Evolutionary conservation across 2,329 filamentous ascomycete genomes (phyloP).

Genomic region (Ceratocystis smalleyi): DNA sequence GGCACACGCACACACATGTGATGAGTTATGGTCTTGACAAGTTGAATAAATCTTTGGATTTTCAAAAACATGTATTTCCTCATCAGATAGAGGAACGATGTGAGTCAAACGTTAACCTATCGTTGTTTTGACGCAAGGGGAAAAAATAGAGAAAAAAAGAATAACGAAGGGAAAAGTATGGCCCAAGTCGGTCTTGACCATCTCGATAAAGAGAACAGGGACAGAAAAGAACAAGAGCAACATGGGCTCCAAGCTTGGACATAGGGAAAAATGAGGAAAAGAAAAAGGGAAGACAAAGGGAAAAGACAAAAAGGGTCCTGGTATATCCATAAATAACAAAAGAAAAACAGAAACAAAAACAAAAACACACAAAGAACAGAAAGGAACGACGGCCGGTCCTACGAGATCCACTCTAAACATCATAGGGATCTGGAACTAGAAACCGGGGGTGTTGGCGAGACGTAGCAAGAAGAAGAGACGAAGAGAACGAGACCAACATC

Average conservation of each 20-base stretch:
- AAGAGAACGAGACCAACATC: background rate
- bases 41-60: too few species aligned
- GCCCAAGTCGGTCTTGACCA: background rate
- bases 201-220: too few species aligned
- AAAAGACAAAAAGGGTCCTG: slow-evolving; percentile 1
- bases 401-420: slow-evolving; percentile 5
- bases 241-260: background rate
- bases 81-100: too few species aligned
- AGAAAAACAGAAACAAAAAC: background rate
- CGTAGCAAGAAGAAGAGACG: slow-evolving; percentile 6
- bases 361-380: background rate
- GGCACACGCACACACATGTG: too few species aligned
- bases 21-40: too few species aligned
- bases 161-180: background rate
- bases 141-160: too few species aligned
- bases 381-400: background rate
- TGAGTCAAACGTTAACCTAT: too few species aligned
- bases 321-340: background rate
- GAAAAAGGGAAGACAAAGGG: background rate
- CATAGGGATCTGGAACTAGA: slow-evolving; percentile 5
- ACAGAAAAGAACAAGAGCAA: background rate
- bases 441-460: background rate
- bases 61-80: too few species aligned
- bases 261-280: background rate
- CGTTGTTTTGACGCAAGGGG: too few species aligned